phyloP scores from a whole-genome alignment of 2,329 filamentous ascomycete genomes.

The Talaromyces sp. region DNA sequence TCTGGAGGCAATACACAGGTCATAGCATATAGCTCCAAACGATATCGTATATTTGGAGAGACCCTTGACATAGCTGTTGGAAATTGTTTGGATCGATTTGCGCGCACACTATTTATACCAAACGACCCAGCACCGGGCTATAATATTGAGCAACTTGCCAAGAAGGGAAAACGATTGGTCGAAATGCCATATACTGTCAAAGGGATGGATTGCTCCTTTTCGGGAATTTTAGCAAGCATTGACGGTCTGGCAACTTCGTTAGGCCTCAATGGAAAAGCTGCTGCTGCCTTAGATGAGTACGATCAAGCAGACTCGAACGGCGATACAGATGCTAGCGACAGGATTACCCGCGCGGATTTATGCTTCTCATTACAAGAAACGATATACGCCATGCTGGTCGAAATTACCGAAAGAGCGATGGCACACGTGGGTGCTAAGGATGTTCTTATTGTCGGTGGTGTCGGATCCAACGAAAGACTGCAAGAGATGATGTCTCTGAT shows the following conservation, averaged over 20 bases:
- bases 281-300: conserved; percentile 50
- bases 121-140: conserved; percentile 97
- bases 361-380: conserved; percentile 97
- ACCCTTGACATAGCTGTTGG: conserved; percentile 96
- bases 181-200: conserved; percentile 96
- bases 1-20: conserved; percentile 96
- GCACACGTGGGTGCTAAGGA: conserved; percentile 88
- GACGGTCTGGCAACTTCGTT: conserved; percentile 68
- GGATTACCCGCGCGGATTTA: conserved; percentile 71
- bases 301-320: conserved; percentile 25
- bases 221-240: conserved; percentile 79
- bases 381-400: conserved; percentile 92
- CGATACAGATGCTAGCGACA: conserved; percentile 35
- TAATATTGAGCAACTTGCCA: conserved; percentile 94
- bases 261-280: conserved; percentile 34
- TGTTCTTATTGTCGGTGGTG: conserved; percentile 91
- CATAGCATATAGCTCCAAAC: conserved; percentile 89
- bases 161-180: conserved; percentile 66
- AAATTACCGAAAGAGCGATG: conserved; percentile 98
- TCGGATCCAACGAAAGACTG: conserved; percentile 88
- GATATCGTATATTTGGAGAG: conserved; percentile 97
- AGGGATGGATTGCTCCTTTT: conserved; percentile 97
- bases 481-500: conserved; percentile 99
- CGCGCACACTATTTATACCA: conserved; percentile 81
- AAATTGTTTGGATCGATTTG: conserved; percentile 95